These are phyloP conservation scores for Halteria grandinella DNA, from an alignment of 73 alveolate genomes.

Conservation along the genomic window DNA sequence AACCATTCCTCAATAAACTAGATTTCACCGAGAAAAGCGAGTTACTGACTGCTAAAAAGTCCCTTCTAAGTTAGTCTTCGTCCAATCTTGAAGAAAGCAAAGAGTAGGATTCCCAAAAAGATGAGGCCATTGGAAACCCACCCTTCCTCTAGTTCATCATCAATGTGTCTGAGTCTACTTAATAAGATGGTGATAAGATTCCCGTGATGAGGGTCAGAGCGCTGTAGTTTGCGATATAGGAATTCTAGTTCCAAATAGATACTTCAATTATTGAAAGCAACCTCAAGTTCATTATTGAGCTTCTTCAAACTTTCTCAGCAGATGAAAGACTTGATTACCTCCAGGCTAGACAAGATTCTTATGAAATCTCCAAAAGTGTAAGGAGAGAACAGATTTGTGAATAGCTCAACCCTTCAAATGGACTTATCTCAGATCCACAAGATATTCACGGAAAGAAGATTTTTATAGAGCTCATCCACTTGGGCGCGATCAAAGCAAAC, in stretches of 20 bases:
- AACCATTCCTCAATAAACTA: neutral
- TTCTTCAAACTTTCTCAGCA: constrained; percentile 7
- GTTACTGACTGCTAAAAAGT: neutral
- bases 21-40: neutral
- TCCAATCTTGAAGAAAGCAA: neutral
- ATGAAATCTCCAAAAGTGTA: neutral
- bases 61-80: neutral
- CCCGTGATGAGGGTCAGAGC: neutral
- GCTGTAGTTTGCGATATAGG: constrained; percentile 39
- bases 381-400: constrained; percentile 20
- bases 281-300: constrained; percentile 17
- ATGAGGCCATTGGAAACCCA: neutral
- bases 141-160: constrained; percentile 59
- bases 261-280: constrained; percentile 35
- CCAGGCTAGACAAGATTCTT: neutral
- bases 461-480: constrained; percentile 55
- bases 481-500: constrained; percentile 56
- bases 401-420: neutral
- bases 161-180: neutral
- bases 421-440: constrained; percentile 20
- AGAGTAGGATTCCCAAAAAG: neutral
- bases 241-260: constrained; percentile 49
- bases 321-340: constrained; percentile 6
- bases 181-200: neutral
- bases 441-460: constrained; percentile 27